Base-by-base conservation (phyloP, 2,329 filamentous ascomycete genomes). In the Apiospora malaysiana region DNA sequence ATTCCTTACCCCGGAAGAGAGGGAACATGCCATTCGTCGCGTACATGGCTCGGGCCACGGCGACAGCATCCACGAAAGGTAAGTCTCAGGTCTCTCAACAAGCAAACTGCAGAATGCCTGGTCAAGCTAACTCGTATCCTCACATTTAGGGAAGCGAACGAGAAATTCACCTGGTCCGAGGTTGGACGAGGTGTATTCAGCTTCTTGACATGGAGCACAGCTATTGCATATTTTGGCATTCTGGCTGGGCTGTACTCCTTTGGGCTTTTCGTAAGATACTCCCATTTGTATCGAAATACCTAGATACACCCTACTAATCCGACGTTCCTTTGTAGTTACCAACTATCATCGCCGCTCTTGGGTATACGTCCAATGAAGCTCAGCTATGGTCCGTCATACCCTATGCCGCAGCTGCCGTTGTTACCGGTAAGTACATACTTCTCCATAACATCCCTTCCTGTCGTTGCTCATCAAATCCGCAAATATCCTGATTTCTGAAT, bases 361-460 rank as follows among this genome's bases (percentile, higher is more conserved):
- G 86, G 1, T 84, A 84, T 71, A 85, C 87, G 37, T 81, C 88
- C 14, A 88, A 90, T 75, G 79, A 89, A 74, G 85, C 87, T 0
- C 89, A 91, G 74, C 83, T 91, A 8, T 90, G 88, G 88, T 88
- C 88, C 1, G 89, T 91, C 21, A 90, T 90, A 47, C 89, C 89
- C 0, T 91, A 91, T 74, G 89, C 89, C 0, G 87, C 90, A 0
- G 89, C 89, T 1, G 85, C 88, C 0, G 81, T 88, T 1, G 79
- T 88, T 10, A 89, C 87, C 25, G 85, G 86, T 86, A 75, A 72
- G 80, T n/a, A n/a, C n/a, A n/a, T n/a, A n/a, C n/a, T n/a, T n/a
- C n/a, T n/a, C n/a, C n/a, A n/a, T n/a, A n/a, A n/a, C n/a, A n/a
- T n/a, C n/a, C n/a, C n/a, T n/a, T n/a, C n/a, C n/a, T n/a, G n/a